Base-by-base conservation (phyloP, 805 yeast genomes). In the Ogataea dorogensis region DNA sequence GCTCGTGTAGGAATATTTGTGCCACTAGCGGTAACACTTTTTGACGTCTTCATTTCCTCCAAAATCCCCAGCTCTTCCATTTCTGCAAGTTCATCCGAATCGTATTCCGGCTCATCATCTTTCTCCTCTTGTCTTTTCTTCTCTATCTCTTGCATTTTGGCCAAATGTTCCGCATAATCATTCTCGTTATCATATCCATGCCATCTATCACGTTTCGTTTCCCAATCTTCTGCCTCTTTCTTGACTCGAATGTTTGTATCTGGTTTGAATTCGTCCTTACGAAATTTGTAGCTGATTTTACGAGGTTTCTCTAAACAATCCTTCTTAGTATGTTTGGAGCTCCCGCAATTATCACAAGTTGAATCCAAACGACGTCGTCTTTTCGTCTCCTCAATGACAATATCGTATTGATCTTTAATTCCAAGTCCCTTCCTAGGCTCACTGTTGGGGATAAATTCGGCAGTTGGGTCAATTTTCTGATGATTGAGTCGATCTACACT, bases 181-280 rank as follows among this genome's bases (percentile, higher is more conserved):
- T 67, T 64, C 7, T 50, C 51, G 7, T 75, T 68, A 29, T 81
- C 79, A 53, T 77, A 84, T 0, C 95, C 95, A 52, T 74, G 82
- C 95, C 93, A 86, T 40, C 86, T 67, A 58, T 86, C 95, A 40
- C 88, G 63, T 44, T 80, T 81, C 8, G 79, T 72, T 50, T 84
- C 94, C 71, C 79, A 86, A 29, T 70, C 73, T 17, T 59, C 63
- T 2, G 53, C 61, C 31, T 51, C 58, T 29, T 46, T 59, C 31
- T 39, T 48, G 31, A 32, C 42, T 11, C 38, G 41, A 27, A 44
- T 40, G 34, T 31, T 21, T 11, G 32, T 29, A 5, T 21, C 7
- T 10, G 17, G 18, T 4, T 54, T 38, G 9, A 43, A 37, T 3
- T 54, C 61, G 1, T 54, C 53, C 25, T 44, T 40, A 41, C 53